phyloP scores from a whole-genome alignment of 2,329 filamentous ascomycete genomes.

The Ciborinia camelliae region DNA sequence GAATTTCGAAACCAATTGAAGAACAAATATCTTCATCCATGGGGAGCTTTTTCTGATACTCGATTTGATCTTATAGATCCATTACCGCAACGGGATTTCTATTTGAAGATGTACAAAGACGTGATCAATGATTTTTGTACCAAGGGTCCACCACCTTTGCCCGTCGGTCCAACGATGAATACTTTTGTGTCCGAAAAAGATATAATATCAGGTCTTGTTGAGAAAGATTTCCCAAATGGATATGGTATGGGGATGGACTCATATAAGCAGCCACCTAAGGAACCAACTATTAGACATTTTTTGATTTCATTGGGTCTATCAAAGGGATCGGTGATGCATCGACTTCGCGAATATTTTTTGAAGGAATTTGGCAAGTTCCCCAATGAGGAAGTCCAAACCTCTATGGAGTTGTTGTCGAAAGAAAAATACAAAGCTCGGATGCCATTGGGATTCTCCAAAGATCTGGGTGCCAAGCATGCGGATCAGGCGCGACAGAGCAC shows the following conservation, averaged over 20 bases:
- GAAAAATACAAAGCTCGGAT: neutral
- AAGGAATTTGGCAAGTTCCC: neutral
- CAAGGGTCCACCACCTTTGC: neutral
- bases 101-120: constrained; percentile 4
- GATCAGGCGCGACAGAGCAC: neutral
- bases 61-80: constrained; percentile 3
- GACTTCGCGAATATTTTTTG: neutral
- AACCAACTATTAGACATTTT: neutral
- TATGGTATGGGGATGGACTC: no score
- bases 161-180: neutral
- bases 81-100: neutral
- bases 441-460: neutral
- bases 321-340: neutral
- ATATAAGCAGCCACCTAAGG: neutral
- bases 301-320: neutral
- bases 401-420: neutral
- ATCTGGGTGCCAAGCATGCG: neutral
- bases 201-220: neutral
- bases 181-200: neutral
- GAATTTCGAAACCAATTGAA: neutral
- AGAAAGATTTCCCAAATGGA: neutral
- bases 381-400: neutral
- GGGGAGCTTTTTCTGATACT: neutral
- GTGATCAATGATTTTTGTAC: neutral
- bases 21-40: neutral